Percentiles rank a stretch among this genome's conserved stretches.
Evolutionary conservation across 1,139 yeast species (phyloP).

Genomic region (Kazachstania sp.): DNA sequence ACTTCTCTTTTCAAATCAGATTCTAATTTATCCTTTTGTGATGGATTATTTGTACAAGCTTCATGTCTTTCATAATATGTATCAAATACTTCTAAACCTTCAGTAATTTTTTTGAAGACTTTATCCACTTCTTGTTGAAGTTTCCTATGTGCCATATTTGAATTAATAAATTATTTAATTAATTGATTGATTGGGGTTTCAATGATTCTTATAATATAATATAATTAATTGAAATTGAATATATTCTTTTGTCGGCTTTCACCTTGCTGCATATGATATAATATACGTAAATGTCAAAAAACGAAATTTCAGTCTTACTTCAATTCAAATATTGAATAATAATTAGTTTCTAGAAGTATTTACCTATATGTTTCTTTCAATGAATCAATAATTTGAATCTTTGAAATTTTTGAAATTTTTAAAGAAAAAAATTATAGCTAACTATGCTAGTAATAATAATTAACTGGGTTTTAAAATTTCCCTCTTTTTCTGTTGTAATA

Average conservation of each 20-base stretch:
- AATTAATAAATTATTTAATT: background rate
- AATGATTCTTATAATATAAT: no score
- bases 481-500: no score
- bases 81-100: slow-evolving; percentile 63
- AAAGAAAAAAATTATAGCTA: no score
- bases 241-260: background rate
- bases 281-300: background rate
- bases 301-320: no score
- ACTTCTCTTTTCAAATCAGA: slow-evolving; percentile 64
- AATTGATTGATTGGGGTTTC: background rate
- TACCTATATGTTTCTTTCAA: no score
- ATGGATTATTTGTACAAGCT: slow-evolving; percentile 48
- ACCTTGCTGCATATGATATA: slow-evolving; percentile 1
- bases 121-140: slow-evolving; percentile 71
- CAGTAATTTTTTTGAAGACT: slow-evolving; percentile 68
- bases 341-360: no score
- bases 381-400: no score
- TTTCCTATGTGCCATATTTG: slow-evolving; percentile 54
- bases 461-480: no score
- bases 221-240: background rate
- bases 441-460: no score
- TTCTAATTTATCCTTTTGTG: slow-evolving; percentile 69
- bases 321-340: no score
- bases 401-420: no score
- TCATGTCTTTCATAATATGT: slow-evolving; percentile 62